A percentile compares a stretch with the other conserved stretches of the same genome.
Evolutionary conservation across 176 grass and related monocot genomes (phyloP).

Genomic region (Oryza brachyantha): DNA sequence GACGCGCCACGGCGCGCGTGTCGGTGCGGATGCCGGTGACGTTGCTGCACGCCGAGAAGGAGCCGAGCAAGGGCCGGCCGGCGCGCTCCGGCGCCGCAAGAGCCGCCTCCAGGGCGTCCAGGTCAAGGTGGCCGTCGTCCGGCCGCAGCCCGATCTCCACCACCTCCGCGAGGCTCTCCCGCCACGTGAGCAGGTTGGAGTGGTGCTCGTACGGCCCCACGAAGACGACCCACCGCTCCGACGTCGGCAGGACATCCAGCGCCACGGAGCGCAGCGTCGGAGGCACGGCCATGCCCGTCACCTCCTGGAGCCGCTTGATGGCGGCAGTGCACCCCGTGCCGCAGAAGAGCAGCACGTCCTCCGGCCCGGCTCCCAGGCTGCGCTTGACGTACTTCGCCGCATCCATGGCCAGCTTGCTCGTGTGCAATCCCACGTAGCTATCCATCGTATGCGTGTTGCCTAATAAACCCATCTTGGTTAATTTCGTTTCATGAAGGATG

Average conservation of each 20-base stretch:
- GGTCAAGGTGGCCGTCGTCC: conserved; percentile 40
- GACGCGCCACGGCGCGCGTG: conserved; percentile 46
- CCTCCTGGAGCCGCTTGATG: conserved; percentile 60
- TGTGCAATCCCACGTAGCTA: conserved; percentile 66
- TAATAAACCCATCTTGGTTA: not conserved
- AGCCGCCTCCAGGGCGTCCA: conserved; percentile 36
- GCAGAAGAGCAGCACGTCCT: conserved; percentile 49
- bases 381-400: conserved; percentile 59
- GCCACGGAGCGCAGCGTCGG: conserved; percentile 25
- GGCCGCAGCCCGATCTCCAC: conserved; percentile 46
- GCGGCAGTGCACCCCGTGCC: conserved; percentile 47
- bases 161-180: conserved; percentile 62
- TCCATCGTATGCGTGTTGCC: conserved; percentile 75
- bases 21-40: conserved; percentile 60
- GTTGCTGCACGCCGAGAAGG: conserved; percentile 81
- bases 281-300: conserved; percentile 46
- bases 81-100: conserved; percentile 20
- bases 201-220: conserved; percentile 77
- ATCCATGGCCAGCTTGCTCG: conserved; percentile 39
- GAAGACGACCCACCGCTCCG: conserved; percentile 67
- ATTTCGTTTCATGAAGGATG: not conserved
- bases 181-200: conserved; percentile 81
- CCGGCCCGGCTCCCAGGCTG: conserved; percentile 40
- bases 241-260: conserved; percentile 31
- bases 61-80: conserved; percentile 55